A percentile compares a stretch with the other conserved stretches of the same genome.
phyloP scores from a whole-genome alignment of 305 asterid genomes.

The Plantago coronopus region DNA sequence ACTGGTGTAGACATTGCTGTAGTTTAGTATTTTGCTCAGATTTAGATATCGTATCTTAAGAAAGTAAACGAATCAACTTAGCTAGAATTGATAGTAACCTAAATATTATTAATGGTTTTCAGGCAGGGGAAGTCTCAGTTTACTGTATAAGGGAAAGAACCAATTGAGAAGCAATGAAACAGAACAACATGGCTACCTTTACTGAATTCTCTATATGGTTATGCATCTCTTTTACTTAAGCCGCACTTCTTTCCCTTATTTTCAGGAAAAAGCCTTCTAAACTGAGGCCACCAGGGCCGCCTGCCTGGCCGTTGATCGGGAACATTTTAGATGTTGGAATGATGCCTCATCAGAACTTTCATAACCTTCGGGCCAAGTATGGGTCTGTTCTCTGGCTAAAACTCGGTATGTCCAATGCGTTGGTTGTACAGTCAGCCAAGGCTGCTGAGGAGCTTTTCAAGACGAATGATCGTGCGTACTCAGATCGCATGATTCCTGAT shows the following conservation, averaged over 20 bases:
- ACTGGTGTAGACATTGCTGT: no score
- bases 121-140: no score
- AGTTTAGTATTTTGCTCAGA: no score
- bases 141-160: no score
- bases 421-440: conserved; percentile 11
- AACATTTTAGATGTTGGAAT: conserved; percentile 23
- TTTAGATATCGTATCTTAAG: no score
- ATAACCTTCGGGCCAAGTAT: conserved; percentile 21
- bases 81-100: no score
- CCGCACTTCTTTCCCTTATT: conserved; percentile 4
- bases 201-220: conserved; percentile 2
- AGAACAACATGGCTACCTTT: not conserved
- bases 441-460: conserved; percentile 15
- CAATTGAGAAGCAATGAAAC: not conserved
- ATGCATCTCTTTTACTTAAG: conserved; percentile 15
- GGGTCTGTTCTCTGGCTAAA: conserved; percentile 18
- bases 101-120: no score
- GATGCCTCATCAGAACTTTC: conserved; percentile 20
- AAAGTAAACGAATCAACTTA: no score
- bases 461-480: conserved; percentile 1
- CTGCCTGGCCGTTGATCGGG: conserved; percentile 28
- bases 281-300: conserved; percentile 29
- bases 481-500: conserved; percentile 6
- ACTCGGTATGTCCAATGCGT: conserved; percentile 1
- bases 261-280: conserved; percentile 14